Base-by-base conservation (phyloP, 2,329 filamentous ascomycete genomes). In the Bipolaris sorokiniana region DNA sequence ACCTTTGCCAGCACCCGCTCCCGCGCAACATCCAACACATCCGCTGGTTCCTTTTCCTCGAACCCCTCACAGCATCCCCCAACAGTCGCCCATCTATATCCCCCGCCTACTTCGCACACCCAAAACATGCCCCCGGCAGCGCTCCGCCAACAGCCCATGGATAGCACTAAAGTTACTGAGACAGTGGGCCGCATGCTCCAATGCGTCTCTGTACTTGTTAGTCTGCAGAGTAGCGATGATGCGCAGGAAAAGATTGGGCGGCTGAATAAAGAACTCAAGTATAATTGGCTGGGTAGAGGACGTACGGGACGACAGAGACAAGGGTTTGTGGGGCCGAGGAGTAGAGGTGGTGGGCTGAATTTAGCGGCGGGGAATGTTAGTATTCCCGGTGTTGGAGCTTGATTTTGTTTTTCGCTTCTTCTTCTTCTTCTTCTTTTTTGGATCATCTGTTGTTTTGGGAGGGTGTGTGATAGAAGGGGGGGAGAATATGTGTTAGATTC, bases 161-260 rank as follows among this genome's bases (percentile, higher is more conserved):
- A 77, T 50, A 86, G 70, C 79, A 90, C 91, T 72, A 87, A 95
- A 71, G 87, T 98, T 51, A 97, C 95, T 0, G 93, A 98, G 66
- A 97, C 94, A 66, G 93, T 97, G 0, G 95, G 92, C 0, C 84
- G 94, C 48, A 96, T 99, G 91, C 81, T 99, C 62, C 95, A 99
- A 79, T 99, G 95, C 76, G 89, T 98, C 77, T 94, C 90, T 73
- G 92, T 99, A 7, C 82, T 99, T 20, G 90, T 91, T 3, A 88
- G 88, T 60, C 85, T 96, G 11, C 89, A 86, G 69, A 86, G 83
- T 0, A 85, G 85, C 9, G 91, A 96, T 62, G 87, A 89, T 36
- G 84, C 86, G 1, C 91, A 94, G 72, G 84, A 84, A 54, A 91
- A 89, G 77, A 90, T 98, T 69, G 90, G 94, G 60, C 86, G 93